Base-by-base conservation (phyloP, 768 basidiomycete species). In the Suillus bovinus region DNA sequence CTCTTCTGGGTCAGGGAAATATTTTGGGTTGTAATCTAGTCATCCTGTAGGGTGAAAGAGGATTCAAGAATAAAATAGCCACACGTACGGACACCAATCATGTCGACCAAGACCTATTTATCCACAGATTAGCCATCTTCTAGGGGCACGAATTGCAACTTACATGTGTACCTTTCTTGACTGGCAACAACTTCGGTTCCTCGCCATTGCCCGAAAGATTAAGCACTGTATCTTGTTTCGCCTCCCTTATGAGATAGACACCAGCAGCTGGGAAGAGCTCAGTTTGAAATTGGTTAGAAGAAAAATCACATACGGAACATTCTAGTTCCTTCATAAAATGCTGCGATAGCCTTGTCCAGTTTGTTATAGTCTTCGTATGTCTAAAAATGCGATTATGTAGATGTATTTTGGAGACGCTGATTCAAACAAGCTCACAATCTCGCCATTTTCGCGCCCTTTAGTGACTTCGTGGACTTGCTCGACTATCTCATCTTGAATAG, bases 1-100 rank as follows among this genome's bases (percentile, higher is more conserved):
- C 39, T 71, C 68, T 16, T 74, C 67, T 1, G 81, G 79, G 9
- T 79, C 74, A 13, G 72, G 62, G 62, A 78, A 80, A 59, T 76
- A 69, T 9, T 69, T 67, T 4, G 74, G 69, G 61, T 78, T 75
- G 65, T 78, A 74, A 46, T 78, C 80, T 79, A 62, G n/a, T 42
- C 29, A 62, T 14, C n/a, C 52, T 65, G 46, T 61, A 69, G 64
- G 71, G 70, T 59, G 52, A 62, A 38, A 42, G 17, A 10, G 27
- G 9, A 55, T 42, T 11, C 14, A 14, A 46, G 16, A 38, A 44
- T 20, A 31, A n/a, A 16, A 34, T 22, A 29, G 13, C n/a, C 41
- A 47, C 50, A 64, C 75, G 62, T 58, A 72, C 74, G 67, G 53
- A 71, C 58, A 44, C 71, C 72, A 59, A 72, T 46, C 61, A 77